A percentile compares a stretch with the other conserved stretches of the same genome.
These are phyloP conservation scores for Coemansia sp. DNA, from an alignment of 192 early-diverging fungal genomes.

Conservation along the genomic window DNA sequence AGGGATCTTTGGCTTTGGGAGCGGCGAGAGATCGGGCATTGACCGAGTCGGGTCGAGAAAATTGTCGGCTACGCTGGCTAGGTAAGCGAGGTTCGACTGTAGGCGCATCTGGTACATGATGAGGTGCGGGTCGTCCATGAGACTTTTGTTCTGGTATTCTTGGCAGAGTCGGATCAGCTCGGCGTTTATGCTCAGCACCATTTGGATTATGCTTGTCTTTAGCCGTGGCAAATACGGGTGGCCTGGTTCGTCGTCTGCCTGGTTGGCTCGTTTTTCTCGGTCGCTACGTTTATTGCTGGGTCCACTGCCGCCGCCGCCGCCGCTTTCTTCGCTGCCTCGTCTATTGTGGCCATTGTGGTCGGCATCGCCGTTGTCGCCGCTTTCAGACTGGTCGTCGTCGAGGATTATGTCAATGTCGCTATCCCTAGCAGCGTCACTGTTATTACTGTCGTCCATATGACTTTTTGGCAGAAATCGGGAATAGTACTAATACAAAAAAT, in stretches of 20 bases:
- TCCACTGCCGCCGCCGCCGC: not conserved
- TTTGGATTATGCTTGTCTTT: constrained; percentile 56
- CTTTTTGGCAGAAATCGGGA: not conserved
- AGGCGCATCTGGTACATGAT: constrained; percentile 64
- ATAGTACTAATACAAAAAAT: not conserved
- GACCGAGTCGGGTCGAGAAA: constrained; percentile 48
- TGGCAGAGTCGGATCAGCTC: constrained; percentile 61
- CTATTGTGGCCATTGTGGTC: not conserved
- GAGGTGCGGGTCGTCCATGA: constrained; percentile 61
- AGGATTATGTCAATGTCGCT: constrained; percentile 52
- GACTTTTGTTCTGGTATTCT: constrained; percentile 65
- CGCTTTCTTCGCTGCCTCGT: constrained; percentile 12
- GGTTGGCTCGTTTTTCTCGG: constrained; percentile 7
- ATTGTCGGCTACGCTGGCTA: constrained; percentile 65
- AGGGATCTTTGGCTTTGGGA: constrained; percentile 36
- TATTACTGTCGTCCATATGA: constrained; percentile 18
- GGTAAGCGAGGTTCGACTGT: constrained; percentile 64
- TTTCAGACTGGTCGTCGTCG: constrained; percentile 46
- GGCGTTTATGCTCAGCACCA: constrained; percentile 65
- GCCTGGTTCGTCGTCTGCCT: constrained; percentile 35
- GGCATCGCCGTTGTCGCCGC: constrained; percentile 16
- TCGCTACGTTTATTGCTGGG: not conserved
- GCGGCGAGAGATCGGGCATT: constrained; percentile 41
- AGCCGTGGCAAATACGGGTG: constrained; percentile 48
- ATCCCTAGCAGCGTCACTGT: constrained; percentile 34